phyloP scores from a whole-genome alignment of 1,284 basidiomycete genomes.

The Ganoderma leucocontextum region DNA sequence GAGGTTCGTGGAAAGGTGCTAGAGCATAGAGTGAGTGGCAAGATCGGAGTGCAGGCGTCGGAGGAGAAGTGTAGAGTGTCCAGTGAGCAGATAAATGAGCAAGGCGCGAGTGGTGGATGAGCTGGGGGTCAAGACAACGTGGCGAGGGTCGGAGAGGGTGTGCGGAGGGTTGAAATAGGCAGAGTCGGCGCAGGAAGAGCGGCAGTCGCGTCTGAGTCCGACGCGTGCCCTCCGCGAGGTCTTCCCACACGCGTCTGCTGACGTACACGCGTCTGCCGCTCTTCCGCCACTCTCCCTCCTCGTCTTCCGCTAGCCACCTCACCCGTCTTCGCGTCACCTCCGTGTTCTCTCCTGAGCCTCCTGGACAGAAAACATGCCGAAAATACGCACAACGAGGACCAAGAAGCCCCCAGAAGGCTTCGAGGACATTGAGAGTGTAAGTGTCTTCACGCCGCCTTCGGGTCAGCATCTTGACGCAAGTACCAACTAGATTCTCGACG shows the following conservation, averaged over 20 bases:
- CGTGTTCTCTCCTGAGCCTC: not conserved
- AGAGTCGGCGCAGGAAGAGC: slow-evolving; percentile 26
- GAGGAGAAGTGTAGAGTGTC: not conserved
- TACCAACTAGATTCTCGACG: slow-evolving; percentile 79
- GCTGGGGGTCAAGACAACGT: slow-evolving; percentile 19
- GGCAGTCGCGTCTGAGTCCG: slow-evolving; percentile 27
- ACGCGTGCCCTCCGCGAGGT: slow-evolving; percentile 34
- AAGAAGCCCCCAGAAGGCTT: slow-evolving; percentile 97
- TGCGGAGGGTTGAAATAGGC: slow-evolving; percentile 28
- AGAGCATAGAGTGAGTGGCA: slow-evolving; percentile 16
- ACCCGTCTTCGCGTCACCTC: not conserved
- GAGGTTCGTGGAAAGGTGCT: slow-evolving; percentile 13
- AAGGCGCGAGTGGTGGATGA: slow-evolving; percentile 7
- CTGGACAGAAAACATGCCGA: slow-evolving; percentile 77
- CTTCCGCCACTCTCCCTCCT: slow-evolving; percentile 15
- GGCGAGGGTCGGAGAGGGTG: slow-evolving; percentile 16
- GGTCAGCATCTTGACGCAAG: slow-evolving; percentile 3
- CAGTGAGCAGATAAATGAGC: not conserved
- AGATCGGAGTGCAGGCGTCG: slow-evolving; percentile 7
- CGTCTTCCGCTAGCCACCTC: not conserved
- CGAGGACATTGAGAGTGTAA: slow-evolving; percentile 90
- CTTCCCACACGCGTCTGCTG: slow-evolving; percentile 20
- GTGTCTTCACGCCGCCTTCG: slow-evolving; percentile 35
- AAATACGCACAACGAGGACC: slow-evolving; percentile 93
- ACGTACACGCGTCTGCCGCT: slow-evolving; percentile 27